phyloP scores from a whole-genome alignment of 345 rosid genomes.

The Cardamine occulta region DNA sequence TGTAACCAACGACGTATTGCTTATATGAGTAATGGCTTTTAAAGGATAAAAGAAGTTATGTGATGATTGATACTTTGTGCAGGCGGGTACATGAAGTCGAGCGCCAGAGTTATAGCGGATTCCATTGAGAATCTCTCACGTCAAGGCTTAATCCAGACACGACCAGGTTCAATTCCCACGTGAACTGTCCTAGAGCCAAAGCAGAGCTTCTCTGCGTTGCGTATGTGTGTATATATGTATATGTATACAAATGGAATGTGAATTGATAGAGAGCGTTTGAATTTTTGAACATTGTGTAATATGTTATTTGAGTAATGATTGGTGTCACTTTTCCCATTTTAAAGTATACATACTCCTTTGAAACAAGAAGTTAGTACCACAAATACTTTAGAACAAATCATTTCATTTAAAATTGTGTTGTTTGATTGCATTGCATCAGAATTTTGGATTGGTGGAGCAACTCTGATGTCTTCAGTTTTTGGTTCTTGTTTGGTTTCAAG shows the following conservation, averaged over 20 bases:
- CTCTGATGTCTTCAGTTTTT: too few relatives aligned
- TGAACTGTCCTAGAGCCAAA: constrained; percentile 17
- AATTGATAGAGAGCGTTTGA: neutral
- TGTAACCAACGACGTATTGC: neutral
- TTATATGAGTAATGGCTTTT: neutral
- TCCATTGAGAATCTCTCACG: constrained; percentile 74
- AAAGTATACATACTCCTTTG: neutral
- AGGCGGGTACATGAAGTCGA: constrained; percentile 97
- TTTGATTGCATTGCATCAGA: too few relatives aligned
- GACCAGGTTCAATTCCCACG: constrained; percentile 12
- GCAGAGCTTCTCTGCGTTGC: neutral
- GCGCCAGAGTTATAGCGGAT: constrained; percentile 86
- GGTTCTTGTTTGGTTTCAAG: too few relatives aligned
- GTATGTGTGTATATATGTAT: neutral
- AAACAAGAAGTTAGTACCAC: neutral
- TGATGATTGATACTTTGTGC: constrained; percentile 38
- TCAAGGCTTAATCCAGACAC: constrained; percentile 57
- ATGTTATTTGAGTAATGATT: neutral
- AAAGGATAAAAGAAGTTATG: neutral
- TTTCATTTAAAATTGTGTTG: too few relatives aligned
- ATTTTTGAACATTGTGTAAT: neutral
- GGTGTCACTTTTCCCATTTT: neutral
- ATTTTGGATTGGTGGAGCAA: too few relatives aligned
- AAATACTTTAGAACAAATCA: too few relatives aligned
- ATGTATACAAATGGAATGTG: neutral